Conservation (phyloP, 2,329 filamentous ascomycete genomes). For the Tolypocladium endophyticum region DNA sequence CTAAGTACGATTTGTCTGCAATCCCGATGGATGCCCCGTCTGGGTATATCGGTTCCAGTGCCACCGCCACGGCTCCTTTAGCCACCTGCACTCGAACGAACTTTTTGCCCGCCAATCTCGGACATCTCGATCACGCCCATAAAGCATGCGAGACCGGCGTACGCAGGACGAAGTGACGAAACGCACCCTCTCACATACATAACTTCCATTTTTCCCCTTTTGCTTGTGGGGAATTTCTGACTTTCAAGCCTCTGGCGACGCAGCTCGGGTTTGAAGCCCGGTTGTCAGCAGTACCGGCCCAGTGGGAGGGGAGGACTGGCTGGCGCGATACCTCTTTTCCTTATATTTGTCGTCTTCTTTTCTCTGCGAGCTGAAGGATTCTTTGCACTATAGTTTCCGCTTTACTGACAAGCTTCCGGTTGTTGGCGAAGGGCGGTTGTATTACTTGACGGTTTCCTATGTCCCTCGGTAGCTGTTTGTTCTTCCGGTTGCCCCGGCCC, state of each 20-base stretch:
- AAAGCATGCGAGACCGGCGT: conserved; percentile 23
- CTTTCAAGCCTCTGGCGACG: conserved; percentile 13
- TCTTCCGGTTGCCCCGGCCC: conserved; percentile 8
- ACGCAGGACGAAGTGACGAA: conserved; percentile 31
- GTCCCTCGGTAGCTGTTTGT: conserved; percentile 16
- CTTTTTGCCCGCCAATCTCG: conserved; percentile 18
- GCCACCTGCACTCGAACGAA: conserved; percentile 20
- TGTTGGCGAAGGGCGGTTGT: conserved; percentile 23
- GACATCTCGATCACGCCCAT: conserved; percentile 17
- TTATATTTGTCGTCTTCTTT: conserved; percentile 12
- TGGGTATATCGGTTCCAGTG: conserved; percentile 19
- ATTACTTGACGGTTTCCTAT: conserved; percentile 23
- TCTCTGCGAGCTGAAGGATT: conserved; percentile 16
- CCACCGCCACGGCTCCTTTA: conserved; percentile 12
- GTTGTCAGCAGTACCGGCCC: conserved; percentile 13
- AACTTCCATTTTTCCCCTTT: conserved; percentile 10
- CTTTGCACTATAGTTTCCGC: conserved; percentile 23
- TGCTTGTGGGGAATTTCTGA: conserved; percentile 3
- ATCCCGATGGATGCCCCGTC: conserved; percentile 14
- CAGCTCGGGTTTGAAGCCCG: conserved; percentile 10
- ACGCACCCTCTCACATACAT: conserved; percentile 19
- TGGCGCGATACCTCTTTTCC: conserved; percentile 25
- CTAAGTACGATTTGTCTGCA: conserved; percentile 30
- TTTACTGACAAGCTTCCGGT: conserved; percentile 15
- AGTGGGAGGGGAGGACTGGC: conserved; percentile 12